Evolutionary conservation across 768 basidiomycete genomes (phyloP), one percentile per base, ranked within the genome.

Genomic region (Tulasnella sp.): DNA sequence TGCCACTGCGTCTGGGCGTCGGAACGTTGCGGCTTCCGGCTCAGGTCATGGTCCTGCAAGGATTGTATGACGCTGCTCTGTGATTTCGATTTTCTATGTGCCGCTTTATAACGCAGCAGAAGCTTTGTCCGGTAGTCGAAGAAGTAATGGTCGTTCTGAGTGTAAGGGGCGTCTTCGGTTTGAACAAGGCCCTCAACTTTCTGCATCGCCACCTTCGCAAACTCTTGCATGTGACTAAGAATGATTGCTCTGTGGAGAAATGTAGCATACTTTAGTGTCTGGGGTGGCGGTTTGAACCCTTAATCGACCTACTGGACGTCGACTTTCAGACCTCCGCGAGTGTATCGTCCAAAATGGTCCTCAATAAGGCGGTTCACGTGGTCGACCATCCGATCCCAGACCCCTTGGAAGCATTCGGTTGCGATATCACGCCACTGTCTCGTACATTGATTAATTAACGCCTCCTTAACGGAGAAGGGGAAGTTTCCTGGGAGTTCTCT

Each of bases 401-500:
- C 69, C 26, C 57, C 71, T 35, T 77, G 40, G 40, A 77, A 77
- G 32, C 77, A 77, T n/a, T 71, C 15, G 44, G 15, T 29, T 1
- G 77, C 77, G 15, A 71, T 20, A 15, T 32, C 32, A 1, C 69
- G 40, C 79, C 79, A 79, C 7, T 13, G 15, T 16, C 51, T 23
- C 4, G 79, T 35, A 73, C 37, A 48, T 37, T 39, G 32, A 6
- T 18, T 6, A 35, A 79, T 77, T 20, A 75, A 37, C 5, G 77
- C 72, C 0, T 85, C 86, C 69, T 90, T 91, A 11, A 89, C 81
- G 0, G 90, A 89, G 18, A 86, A 87, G 0, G 90, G 89, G 0
- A 89, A 91, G 78, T 88, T 87, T 18, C 88, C 90, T 0, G 91
- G 92, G 0, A 93, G 86, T 80, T 93, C 92, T 1, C 92, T 88